Evolutionary conservation across 192 early-diverging fungal species (phyloP), one percentile per base, ranked within the genome.

Genomic region (Globomyces pollinis-pini): DNA sequence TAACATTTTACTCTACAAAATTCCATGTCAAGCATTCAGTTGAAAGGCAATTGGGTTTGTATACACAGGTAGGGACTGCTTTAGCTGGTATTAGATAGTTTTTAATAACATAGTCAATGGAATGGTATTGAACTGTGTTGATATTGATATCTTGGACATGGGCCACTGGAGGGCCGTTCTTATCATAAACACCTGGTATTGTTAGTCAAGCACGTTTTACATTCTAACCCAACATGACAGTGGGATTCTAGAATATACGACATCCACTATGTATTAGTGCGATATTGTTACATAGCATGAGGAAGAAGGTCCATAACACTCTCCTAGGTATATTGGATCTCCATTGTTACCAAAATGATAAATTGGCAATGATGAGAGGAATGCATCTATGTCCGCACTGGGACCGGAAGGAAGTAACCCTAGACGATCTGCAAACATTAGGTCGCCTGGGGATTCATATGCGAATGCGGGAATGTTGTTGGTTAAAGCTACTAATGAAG

Each of bases 341-440:
- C 86, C 87, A 1, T 83, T 86, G 71, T 98, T 84, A 2, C 92
- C 93, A 62, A 94, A 68, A 53, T 98, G 95, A 64, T 81, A 98
- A 28, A 95, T 81, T n/a, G 92, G 87, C 16, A 81, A 45, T 20
- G 63, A 57, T 11, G 21, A 16, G 49, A 91, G 53, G 23, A 54
- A 78, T 11, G 81, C 68, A 2, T 80, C 61, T 60, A 76, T 76
- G 44, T 74, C 69, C 20, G 55, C 20, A 15, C 39, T 45, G 20
- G 65, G 73, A 1, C 79, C 84, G 11, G 84, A 78, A 57, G 73
- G 77, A 11, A 80, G 85, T 43, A 96, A 70, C 56, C 94, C 93
- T 11, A 98, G 67, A 21, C 94, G 76, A 33, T 59, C 28, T 3
- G 95, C 86, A 8, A 88, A 86, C 45, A 88, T 60, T 5, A 71